These are phyloP conservation scores for Verruconis gallopava DNA, from an alignment of 2,329 filamentous ascomycete genomes.

Conservation along the genomic window DNA sequence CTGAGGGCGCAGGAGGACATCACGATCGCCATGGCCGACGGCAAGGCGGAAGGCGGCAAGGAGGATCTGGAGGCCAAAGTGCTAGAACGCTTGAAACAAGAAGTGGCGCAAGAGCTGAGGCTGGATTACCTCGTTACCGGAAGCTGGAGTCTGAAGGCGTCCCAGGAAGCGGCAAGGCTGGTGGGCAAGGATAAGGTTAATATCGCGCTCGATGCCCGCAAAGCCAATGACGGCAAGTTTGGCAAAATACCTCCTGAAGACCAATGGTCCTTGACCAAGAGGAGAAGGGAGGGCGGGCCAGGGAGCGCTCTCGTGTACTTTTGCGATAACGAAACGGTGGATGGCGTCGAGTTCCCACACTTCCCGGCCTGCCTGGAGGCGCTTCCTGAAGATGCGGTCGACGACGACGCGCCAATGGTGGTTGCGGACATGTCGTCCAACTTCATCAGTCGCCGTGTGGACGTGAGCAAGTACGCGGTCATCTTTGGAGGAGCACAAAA, in stretches of 20 bases:
- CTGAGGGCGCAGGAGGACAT: slow-evolving; percentile 45
- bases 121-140: slow-evolving; percentile 87
- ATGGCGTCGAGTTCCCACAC: slow-evolving; percentile 76
- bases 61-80: slow-evolving; percentile 43
- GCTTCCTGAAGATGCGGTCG: slow-evolving; percentile 38
- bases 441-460: slow-evolving; percentile 69
- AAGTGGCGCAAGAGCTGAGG: slow-evolving; percentile 58
- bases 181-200: slow-evolving; percentile 72
- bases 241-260: slow-evolving; percentile 67
- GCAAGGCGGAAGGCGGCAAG: slow-evolving; percentile 30
- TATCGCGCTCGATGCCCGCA: slow-evolving; percentile 53
- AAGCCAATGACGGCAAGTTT: slow-evolving; percentile 65
- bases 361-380: slow-evolving; percentile 53
- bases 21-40: slow-evolving; percentile 23
- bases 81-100: slow-evolving; percentile 47
- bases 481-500: slow-evolving; percentile 92
- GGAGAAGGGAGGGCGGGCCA: slow-evolving; percentile 40
- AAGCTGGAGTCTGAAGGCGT: slow-evolving; percentile 81
- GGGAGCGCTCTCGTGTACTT: slow-evolving; percentile 64
- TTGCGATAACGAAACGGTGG: slow-evolving; percentile 89
- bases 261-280: slow-evolving; percentile 58
- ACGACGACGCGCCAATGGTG: slow-evolving; percentile 55
- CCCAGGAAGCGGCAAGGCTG: slow-evolving; percentile 66
- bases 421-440: slow-evolving; percentile 92
- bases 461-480: slow-evolving; percentile 64